Percentiles rank a stretch among this genome's conserved stretches.
Conservation (phyloP, 148 eudicot species). For the Selenicereus undatus region DNA sequence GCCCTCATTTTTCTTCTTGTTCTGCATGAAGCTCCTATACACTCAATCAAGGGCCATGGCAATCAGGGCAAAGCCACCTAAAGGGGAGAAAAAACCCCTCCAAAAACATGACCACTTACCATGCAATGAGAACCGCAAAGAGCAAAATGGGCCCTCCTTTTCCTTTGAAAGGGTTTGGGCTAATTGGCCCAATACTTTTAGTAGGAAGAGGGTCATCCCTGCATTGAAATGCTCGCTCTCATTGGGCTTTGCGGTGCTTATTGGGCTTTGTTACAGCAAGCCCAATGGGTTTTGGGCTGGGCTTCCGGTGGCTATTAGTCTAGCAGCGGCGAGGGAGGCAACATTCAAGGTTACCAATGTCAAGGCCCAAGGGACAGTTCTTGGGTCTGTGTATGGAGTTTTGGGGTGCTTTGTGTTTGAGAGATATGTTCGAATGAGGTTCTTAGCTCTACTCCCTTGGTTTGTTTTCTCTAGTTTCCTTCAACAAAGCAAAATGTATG, state of each 20-base stretch:
- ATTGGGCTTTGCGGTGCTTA: slow-evolving; percentile 56
- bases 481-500: slow-evolving; percentile 64
- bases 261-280: slow-evolving; percentile 63
- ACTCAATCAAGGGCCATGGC: slow-evolving; percentile 34
- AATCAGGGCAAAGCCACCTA: slow-evolving; percentile 12
- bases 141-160: slow-evolving; percentile 24
- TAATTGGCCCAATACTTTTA: slow-evolving; percentile 19
- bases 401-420: slow-evolving; percentile 66
- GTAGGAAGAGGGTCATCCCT: slow-evolving; percentile 35
- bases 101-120: slow-evolving; percentile 22
- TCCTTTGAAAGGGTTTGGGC: slow-evolving; percentile 29
- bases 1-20: slow-evolving; percentile 59
- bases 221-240: slow-evolving; percentile 66
- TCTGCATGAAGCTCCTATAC: slow-evolving; percentile 55
- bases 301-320: slow-evolving; percentile 61
- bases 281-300: slow-evolving; percentile 72
- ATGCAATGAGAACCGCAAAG: slow-evolving; percentile 7
- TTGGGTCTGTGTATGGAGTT: slow-evolving; percentile 71
- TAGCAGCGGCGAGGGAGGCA: slow-evolving; percentile 60
- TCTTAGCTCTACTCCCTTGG: slow-evolving; percentile 77
- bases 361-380: slow-evolving; percentile 74
- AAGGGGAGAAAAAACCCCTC: slow-evolving; percentile 11
- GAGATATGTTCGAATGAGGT: slow-evolving; percentile 42
- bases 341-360: slow-evolving; percentile 60
- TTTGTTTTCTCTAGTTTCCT: slow-evolving; percentile 62